Percentiles rank a stretch among this genome's conserved stretches.
Evolutionary conservation across 179 eudicot genomes (phyloP).

Genomic region (Spinacia oleracea): DNA sequence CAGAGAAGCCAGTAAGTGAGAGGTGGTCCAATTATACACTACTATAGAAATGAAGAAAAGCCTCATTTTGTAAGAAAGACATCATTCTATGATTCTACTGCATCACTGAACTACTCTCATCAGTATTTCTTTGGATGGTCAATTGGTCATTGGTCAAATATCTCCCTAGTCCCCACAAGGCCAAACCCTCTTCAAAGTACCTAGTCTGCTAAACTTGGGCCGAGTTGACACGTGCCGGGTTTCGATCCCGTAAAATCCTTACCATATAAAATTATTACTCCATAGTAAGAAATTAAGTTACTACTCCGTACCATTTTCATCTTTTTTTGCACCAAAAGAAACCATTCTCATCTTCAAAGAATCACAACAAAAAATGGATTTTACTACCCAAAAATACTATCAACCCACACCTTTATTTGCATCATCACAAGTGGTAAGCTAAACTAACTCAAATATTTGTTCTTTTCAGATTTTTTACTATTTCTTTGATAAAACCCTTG

Average conservation of each 20-base stretch:
- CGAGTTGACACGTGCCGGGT: not conserved
- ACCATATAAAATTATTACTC: too few relatives aligned
- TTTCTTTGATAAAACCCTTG: not conserved
- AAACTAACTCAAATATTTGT: constrained; percentile 18
- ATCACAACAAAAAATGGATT: constrained; percentile 44
- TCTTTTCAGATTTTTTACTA: not conserved
- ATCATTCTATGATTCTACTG: constrained; percentile 14
- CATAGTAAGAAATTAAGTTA: too few relatives aligned
- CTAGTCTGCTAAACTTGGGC: not conserved
- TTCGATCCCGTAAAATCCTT: not conserved
- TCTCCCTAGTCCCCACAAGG: not conserved
- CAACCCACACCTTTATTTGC: constrained; percentile 44
- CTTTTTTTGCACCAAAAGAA: too few relatives aligned
- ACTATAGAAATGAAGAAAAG: not conserved
- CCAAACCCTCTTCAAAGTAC: not conserved
- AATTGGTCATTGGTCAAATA: too few relatives aligned
- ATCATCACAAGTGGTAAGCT: constrained; percentile 46
- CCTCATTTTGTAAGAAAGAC: constrained; percentile 10
- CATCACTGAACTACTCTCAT: constrained; percentile 10
- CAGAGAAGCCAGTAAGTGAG: not conserved
- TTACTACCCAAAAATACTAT: constrained; percentile 44
- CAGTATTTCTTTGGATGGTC: constrained; percentile 20
- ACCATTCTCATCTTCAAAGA: constrained; percentile 1
- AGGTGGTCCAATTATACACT: constrained; percentile 27
- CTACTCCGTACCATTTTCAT: too few relatives aligned